Base-by-base conservation (phyloP, 768 basidiomycete genomes). In the Mrakia frigida region DNA sequence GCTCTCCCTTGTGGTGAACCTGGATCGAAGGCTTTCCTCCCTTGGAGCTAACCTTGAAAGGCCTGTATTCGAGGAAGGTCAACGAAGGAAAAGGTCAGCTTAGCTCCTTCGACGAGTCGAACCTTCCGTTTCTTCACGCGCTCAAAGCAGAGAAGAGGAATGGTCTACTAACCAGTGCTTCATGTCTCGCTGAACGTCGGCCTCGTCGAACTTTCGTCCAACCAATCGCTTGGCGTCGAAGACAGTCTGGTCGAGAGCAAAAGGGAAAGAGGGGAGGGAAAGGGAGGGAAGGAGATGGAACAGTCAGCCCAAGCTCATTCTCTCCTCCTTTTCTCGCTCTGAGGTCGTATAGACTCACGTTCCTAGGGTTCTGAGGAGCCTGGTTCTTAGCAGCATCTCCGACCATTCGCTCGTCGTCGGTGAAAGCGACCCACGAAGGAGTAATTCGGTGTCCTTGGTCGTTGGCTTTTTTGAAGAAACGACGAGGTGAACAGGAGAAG, bases 311-410 rank as follows among this genome's bases (percentile, higher is more conserved):
- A 23, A 61, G 46, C 50, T 39, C 61, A 23, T 4, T 28, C 6
- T 14, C n/a, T n/a, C n/a, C n/a, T n/a, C n/a, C n/a, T n/a, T 43
- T 25, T 18, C 43, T 23, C 14, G 41, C n/a, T 13, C n/a, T 41
- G 6, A 16, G 39, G 1, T 21, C 2, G 2, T 2, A 50, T 21
- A 41, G 2, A 75, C 74, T 97, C 63, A 74, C 73, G 85, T 98
- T 98, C 80, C 87, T 80, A 28, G 96, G 93, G 85, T 98, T 93
- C 63, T 91, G 87, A 84, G 93, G 90, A 86, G 89, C 93, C 41
- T 94, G 93, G 82, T 99, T 98, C 86, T 99, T 99, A 61, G 96
- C 96, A 77, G 89, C 88, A 84, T 99, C 96, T 81, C 97, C 96
- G 81, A 99, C 92, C 82, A 86, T 80, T 21, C 81, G 80, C 78